These are phyloP conservation scores for Rhodotorula mucilaginosa DNA, from an alignment of 1,284 basidiomycete genomes.

Conservation along the genomic window DNA sequence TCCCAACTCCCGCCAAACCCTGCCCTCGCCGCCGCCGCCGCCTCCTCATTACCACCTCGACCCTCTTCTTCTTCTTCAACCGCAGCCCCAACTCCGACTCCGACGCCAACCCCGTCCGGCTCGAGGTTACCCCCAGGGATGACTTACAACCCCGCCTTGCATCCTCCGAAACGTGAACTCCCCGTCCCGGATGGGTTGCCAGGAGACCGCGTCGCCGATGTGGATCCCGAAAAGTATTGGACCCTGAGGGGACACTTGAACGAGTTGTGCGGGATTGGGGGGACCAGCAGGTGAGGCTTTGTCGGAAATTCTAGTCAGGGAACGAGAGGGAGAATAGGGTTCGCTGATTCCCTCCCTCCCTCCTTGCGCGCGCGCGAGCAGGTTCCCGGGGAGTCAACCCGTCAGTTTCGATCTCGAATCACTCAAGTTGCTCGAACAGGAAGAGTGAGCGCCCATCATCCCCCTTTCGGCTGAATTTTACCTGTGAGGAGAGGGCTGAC, in stretches of 20 bases:
- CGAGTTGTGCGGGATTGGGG: constrained; percentile 31
- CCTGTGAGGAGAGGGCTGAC: too few species aligned
- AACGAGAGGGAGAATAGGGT: background rate
- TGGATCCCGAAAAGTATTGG: constrained; percentile 35
- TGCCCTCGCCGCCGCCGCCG: background rate
- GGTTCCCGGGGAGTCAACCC: constrained; percentile 91
- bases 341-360: background rate
- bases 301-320: too few species aligned
- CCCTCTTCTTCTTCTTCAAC: background rate
- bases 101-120: background rate
- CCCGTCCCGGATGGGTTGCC: constrained; percentile 41
- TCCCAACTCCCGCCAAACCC: background rate
- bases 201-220: constrained; percentile 29
- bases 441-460: constrained; percentile 65
- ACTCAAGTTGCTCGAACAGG: constrained; percentile 69
- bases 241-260: constrained; percentile 38
- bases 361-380: constrained; percentile 44
- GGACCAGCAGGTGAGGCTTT: constrained; percentile 30
- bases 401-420: constrained; percentile 75
- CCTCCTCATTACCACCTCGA: background rate
- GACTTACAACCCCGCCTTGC: constrained; percentile 10
- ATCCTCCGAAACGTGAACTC: constrained; percentile 26
- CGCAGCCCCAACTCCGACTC: background rate
- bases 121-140: constrained; percentile 4
- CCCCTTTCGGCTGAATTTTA: background rate